A percentile compares a stretch with the other conserved stretches of the same genome.
These are phyloP conservation scores for Furcasterigmium furcatum DNA, from an alignment of 2,329 filamentous ascomycete genomes.

Conservation along the genomic window DNA sequence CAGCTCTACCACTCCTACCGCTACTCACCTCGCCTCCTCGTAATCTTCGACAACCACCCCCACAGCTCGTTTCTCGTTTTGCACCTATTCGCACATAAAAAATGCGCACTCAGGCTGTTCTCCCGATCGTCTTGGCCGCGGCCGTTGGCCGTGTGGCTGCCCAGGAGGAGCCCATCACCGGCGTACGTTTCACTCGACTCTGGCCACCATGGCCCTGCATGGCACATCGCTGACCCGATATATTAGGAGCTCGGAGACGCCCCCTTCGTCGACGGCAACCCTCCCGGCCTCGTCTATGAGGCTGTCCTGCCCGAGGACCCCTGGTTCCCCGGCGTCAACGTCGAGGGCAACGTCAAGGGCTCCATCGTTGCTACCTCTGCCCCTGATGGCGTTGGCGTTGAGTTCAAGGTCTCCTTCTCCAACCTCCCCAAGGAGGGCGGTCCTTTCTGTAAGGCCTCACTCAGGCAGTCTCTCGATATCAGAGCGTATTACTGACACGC, in stretches of 20 bases:
- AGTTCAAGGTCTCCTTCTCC: conserved; percentile 51
- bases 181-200: too few relatives aligned
- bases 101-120: conserved; percentile 16
- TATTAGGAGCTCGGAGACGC: conserved; percentile 43
- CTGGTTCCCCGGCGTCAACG: conserved; percentile 44
- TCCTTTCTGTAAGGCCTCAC: conserved; percentile 54
- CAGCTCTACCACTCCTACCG: too few relatives aligned
- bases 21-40: too few relatives aligned
- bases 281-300: conserved; percentile 47
- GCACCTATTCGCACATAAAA: conserved; percentile 1
- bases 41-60: too few relatives aligned
- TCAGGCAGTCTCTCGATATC: not conserved
- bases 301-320: conserved; percentile 52
- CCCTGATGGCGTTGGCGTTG: conserved; percentile 50
- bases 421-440: conserved; percentile 56
- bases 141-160: conserved; percentile 21
- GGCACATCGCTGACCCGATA: not conserved
- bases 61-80: not conserved
- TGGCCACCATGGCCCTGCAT: not conserved
- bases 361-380: conserved; percentile 42
- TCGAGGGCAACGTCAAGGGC: conserved; percentile 52
- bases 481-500: conserved; percentile 8
- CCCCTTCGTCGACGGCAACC: conserved; percentile 51
- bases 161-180: conserved; percentile 12
- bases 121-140: conserved; percentile 22